phyloP scores from a whole-genome alignment of 768 basidiomycete genomes.

The Phlebiopsis flavidoalba region DNA sequence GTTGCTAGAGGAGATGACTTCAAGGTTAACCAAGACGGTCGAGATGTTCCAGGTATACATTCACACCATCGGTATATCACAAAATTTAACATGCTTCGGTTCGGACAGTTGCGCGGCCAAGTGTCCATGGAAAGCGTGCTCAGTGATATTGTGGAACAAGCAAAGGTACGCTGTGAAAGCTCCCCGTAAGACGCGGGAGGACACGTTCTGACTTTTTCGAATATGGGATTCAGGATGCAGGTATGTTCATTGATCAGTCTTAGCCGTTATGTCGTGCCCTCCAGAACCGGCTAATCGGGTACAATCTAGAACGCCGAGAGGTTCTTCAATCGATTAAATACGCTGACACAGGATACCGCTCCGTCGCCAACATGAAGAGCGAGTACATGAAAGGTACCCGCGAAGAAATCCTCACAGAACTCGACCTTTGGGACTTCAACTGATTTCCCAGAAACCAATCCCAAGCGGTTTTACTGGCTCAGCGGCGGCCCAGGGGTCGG shows the following conservation, averaged over 20 bases:
- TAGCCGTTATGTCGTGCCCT: no score
- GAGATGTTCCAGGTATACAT: neutral
- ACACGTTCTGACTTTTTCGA: no score
- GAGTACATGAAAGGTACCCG: neutral
- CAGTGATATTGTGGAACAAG: neutral
- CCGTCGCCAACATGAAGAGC: neutral
- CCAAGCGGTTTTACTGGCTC: neutral
- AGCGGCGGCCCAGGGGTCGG: conserved; percentile 1
- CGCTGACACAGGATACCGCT: neutral
- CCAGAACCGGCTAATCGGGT: no score
- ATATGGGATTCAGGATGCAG: no score
- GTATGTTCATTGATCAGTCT: no score
- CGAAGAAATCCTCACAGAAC: neutral
- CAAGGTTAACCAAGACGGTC: neutral
- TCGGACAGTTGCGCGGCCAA: neutral
- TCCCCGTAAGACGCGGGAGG: no score
- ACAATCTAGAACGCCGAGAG: neutral
- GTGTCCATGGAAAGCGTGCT: neutral
- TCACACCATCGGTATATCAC: neutral
- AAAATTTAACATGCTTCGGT: neutral
- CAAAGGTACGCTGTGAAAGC: neutral
- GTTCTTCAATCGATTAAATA: neutral
- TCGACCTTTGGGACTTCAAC: neutral
- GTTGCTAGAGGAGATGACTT: neutral
- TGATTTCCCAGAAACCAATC: neutral